Evolutionary conservation across 768 basidiomycete genomes (phyloP).

Genomic region (Rubroboletus satanas): DNA sequence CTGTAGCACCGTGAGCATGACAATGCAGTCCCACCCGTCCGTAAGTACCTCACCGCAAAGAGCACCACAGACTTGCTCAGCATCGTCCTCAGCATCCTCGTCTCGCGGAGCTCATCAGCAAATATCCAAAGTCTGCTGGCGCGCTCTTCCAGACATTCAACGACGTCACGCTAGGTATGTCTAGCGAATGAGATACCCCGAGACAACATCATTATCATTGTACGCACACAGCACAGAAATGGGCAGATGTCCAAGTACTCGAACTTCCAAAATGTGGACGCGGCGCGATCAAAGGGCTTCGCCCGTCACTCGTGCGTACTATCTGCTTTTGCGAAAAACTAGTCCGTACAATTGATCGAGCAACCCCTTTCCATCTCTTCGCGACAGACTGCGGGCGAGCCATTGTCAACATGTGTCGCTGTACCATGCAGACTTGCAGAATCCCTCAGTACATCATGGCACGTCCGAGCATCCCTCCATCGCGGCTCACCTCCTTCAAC

Average conservation of each 20-base stretch:
- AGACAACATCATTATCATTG: not conserved
- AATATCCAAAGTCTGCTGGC: constrained; percentile 61
- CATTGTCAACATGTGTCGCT: constrained; percentile 36
- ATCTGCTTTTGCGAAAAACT: not conserved
- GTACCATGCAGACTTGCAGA: constrained; percentile 70
- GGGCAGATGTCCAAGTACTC: constrained; percentile 59
- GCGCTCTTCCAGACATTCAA: constrained; percentile 74
- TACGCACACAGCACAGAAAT: constrained; percentile 59
- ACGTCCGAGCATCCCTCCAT: constrained; percentile 9
- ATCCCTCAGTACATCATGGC: constrained; percentile 62
- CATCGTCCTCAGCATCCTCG: constrained; percentile 37
- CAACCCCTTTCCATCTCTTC: not conserved
- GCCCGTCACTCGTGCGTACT: constrained; percentile 45
- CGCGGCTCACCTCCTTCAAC: not conserved
- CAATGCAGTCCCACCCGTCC: constrained; percentile 26
- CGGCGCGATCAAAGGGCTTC: constrained; percentile 56
- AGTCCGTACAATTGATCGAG: not conserved
- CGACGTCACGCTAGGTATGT: constrained; percentile 59
- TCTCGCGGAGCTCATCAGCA: constrained; percentile 46
- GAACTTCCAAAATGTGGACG: constrained; percentile 55
- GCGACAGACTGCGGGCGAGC: constrained; percentile 37
- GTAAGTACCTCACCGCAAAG: constrained; percentile 9
- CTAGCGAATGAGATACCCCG: not conserved
- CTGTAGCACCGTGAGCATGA: not conserved
- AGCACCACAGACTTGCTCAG: not conserved